These are phyloP conservation scores for Suhomyces atakaporum DNA, from an alignment of 1,139 yeast genomes.

Conservation along the genomic window DNA sequence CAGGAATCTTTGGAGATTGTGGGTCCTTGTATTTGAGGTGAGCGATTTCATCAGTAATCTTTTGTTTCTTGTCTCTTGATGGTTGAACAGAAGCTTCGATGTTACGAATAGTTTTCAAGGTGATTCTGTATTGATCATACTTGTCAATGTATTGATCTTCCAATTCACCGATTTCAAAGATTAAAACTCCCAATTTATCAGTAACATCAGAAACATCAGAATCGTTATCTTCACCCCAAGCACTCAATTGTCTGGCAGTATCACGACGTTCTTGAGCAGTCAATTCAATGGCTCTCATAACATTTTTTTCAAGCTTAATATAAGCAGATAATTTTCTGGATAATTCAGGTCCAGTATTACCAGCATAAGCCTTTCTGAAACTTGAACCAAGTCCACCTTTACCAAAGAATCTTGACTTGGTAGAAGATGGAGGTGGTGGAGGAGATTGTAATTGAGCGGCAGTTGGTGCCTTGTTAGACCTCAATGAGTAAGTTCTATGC, in stretches of 20 bases:
- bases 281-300: conserved; percentile 90
- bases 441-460: conserved; percentile 94
- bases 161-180: conserved; percentile 95
- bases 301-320: conserved; percentile 95
- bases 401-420: conserved; percentile 86
- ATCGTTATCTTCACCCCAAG: conserved; percentile 98
- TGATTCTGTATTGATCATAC: conserved; percentile 96
- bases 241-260: conserved; percentile 92
- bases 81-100: conserved; percentile 98
- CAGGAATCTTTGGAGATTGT: conserved; percentile 90
- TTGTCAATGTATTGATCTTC: conserved; percentile 98
- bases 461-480: conserved; percentile 94
- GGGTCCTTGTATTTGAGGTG: conserved; percentile 98
- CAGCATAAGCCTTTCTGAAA: conserved; percentile 87
- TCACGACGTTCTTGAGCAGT: conserved; percentile 95
- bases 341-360: conserved; percentile 92
- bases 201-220: conserved; percentile 97
- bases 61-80: conserved; percentile 95
- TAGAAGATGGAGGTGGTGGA: conserved; percentile 89
- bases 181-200: conserved; percentile 92
- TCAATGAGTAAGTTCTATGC: conserved; percentile 98
- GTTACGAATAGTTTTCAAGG: conserved; percentile 91
- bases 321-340: conserved; percentile 85
- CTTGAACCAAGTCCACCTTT: conserved; percentile 80
- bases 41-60: conserved; percentile 96